phyloP scores from a whole-genome alignment of 805 yeast species.

The Saturnispora sekii region DNA sequence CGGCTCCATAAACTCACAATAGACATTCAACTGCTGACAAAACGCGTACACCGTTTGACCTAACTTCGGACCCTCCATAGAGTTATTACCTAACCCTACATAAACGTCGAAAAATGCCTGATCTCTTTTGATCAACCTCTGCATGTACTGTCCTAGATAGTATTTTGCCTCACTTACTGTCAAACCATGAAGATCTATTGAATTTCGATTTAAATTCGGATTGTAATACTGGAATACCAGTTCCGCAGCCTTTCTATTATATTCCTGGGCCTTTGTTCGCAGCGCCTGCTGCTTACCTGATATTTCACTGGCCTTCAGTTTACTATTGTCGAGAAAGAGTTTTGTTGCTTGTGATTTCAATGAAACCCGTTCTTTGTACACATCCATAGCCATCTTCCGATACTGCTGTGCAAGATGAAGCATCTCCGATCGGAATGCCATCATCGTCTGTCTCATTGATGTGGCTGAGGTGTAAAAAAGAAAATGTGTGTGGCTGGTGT shows the following conservation, averaged over 20 bases:
- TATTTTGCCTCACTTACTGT: conserved; percentile 6
- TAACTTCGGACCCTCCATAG: background rate
- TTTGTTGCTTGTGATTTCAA: background rate
- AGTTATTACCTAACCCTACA: conserved; percentile 10
- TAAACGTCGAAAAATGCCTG: conserved; percentile 4
- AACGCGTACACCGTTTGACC: conserved; percentile 2
- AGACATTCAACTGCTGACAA: conserved; percentile 1
- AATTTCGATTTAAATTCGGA: conserved; percentile 1
- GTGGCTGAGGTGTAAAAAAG: too few species aligned
- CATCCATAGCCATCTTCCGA: background rate
- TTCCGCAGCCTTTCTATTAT: conserved; percentile 8
- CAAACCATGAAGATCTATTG: conserved; percentile 11
- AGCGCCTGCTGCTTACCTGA: conserved; percentile 9
- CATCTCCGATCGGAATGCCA: too few species aligned
- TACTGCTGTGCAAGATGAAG: background rate
- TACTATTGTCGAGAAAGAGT: conserved; percentile 4
- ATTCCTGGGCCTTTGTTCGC: background rate
- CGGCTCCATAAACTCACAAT: conserved; percentile 2
- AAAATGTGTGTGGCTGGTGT: too few species aligned
- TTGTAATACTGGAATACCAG: conserved; percentile 6
- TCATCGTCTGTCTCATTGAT: too few species aligned
- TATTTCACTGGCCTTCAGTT: conserved; percentile 5
- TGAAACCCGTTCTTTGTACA: background rate
- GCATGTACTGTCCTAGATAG: conserved; percentile 9
- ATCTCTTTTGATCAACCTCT: conserved; percentile 4